Evolutionary conservation across 1,284 basidiomycete species (phyloP), one percentile per base, ranked within the genome.

Genomic region (Cryptococcus sp.): DNA sequence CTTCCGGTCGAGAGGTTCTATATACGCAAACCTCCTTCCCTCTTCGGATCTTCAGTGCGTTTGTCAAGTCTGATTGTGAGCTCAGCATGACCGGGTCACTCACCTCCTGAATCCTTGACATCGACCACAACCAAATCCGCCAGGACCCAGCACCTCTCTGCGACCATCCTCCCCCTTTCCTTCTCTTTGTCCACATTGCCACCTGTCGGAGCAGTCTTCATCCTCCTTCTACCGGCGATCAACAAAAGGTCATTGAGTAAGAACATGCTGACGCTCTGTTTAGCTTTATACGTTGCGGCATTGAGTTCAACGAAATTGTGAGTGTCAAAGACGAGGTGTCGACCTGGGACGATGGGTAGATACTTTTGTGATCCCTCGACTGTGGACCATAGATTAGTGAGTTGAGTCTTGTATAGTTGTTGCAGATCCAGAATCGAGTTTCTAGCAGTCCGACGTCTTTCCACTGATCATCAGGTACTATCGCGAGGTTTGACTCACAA

Each of bases 361-460:
- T 95, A 94, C 74, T 97, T 97, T 62, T 93, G 88, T 0, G 93
- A 91, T n/a, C 96, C 95, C 70, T 97, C 92, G 61, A 98, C 89
- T 50, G 88, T 87, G 4, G 89, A 80, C 78, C 96, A 96, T 0
- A 98, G 80, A 1, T 86, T 84, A 64, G 93, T 89, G 80, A 98
- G 88, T 78, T 98, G 95, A 42, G 88, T 88, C 55, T 88, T 89
- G 73, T 98, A 98, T 60, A 98, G 83, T 49, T 93, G 86, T 55
- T 92, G 88, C 35, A 98, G 83, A 74, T 98, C 94, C 14, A 90
- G 88, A 14, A 96, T 83, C 3, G 93, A 96, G 30, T 91, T 94
- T 35, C 93, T 87, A 54, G 86, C 85, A 42, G 87, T 88, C 14
- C 83, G 79, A 15, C 84, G 76, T 8, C 84, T 81, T 55, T 84